Evolutionary conservation across 31 red algal genomes (phyloP).

Genomic region (Endocladia muricata): DNA sequence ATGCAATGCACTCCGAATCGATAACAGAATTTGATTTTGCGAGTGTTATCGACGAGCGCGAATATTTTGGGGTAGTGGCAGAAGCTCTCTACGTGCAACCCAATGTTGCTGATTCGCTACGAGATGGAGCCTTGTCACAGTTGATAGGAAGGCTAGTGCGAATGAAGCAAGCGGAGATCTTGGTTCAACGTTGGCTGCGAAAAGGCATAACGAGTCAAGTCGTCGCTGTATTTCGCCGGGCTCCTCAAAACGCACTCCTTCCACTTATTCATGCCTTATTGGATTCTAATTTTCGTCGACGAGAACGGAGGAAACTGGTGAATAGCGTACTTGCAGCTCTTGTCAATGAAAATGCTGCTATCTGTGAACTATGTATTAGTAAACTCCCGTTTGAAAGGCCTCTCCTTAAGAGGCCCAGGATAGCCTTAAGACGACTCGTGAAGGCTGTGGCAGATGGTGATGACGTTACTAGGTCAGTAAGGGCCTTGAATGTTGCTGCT

Average conservation of each 20-base stretch:
- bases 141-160: not conserved
- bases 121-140: not conserved
- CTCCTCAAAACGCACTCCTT: not conserved
- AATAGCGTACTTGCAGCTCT: not conserved
- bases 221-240: not conserved
- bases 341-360: not conserved
- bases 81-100: slow-evolving; percentile 11
- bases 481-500: slow-evolving; percentile 30
- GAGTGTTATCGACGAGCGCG: not conserved
- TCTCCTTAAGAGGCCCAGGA: slow-evolving; percentile 25
- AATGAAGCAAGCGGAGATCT: not conserved
- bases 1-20: not conserved
- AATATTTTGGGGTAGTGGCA: not conserved
- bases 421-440: slow-evolving; percentile 16
- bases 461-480: not conserved
- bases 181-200: not conserved
- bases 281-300: too few relatives aligned
- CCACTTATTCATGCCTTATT: not conserved
- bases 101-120: not conserved
- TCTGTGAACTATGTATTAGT: slow-evolving; percentile 19
- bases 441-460: not conserved
- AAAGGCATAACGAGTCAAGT: not conserved
- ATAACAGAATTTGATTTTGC: not conserved
- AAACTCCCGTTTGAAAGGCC: slow-evolving; percentile 50
- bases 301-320: not conserved